Evolutionary conservation across 2,329 filamentous ascomycete genomes (phyloP).

Genomic region (Hymenotorrendiella dingleyae): DNA sequence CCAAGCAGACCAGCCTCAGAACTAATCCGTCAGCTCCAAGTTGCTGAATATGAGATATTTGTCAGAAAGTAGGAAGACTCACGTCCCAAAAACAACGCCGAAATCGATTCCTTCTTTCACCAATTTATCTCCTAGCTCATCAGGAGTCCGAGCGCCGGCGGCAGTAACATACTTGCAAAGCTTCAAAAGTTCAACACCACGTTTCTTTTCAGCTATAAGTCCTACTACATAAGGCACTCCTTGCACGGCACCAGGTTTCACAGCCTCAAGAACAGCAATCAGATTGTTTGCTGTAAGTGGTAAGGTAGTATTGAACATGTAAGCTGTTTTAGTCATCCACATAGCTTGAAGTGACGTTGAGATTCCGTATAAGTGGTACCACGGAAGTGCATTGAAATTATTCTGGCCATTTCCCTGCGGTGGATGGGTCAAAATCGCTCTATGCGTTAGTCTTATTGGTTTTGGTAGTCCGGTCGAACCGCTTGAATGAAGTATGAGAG

Average conservation of each 20-base stretch:
- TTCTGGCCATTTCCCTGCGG: conserved; percentile 24
- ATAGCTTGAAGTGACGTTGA: no score
- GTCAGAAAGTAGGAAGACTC: conserved; percentile 23
- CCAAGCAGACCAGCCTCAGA: conserved; percentile 58
- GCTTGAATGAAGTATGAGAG: conserved; percentile 29
- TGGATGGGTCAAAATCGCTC: conserved; percentile 24
- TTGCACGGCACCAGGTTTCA: no score
- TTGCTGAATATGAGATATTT: background rate
- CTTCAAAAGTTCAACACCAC: conserved; percentile 43
- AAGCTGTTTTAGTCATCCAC: no score
- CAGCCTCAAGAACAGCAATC: no score
- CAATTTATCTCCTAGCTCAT: conserved; percentile 50
- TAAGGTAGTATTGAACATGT: no score
- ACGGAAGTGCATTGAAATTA: conserved; percentile 48
- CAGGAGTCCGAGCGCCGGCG: conserved; percentile 52
- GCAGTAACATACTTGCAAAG: conserved; percentile 48
- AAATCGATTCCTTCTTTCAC: conserved; percentile 49
- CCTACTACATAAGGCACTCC: conserved; percentile 61
- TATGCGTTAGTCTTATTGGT: conserved; percentile 46
- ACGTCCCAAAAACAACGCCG: conserved; percentile 51
- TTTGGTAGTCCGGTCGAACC: conserved; percentile 58
- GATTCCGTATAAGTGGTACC: no score
- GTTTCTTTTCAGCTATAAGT: conserved; percentile 51
- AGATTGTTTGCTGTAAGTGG: no score
- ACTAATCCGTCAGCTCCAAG: conserved; percentile 12